These are phyloP conservation scores for Morella rubra DNA, from an alignment of 306 rosid genomes.

Conservation along the genomic window DNA sequence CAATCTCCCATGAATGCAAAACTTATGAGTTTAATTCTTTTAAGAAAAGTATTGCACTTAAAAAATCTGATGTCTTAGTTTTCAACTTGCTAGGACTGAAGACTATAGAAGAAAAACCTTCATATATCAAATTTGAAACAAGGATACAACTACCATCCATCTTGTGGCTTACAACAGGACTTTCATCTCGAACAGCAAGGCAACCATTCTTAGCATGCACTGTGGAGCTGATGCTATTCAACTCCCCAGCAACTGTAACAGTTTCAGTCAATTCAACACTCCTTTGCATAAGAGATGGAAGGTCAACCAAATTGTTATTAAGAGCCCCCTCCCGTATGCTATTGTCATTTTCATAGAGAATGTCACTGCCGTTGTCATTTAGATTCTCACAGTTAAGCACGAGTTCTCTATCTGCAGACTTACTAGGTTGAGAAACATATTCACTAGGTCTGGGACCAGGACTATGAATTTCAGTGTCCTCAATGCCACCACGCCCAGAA, in stretches of 20 bases:
- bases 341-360: slow-evolving; percentile 1
- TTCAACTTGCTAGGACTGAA: slow-evolving; percentile 2
- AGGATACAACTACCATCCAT: slow-evolving; percentile 53
- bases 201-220: slow-evolving; percentile 38
- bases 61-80: slow-evolving; percentile 1
- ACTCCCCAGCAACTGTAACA: slow-evolving; percentile 34
- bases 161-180: slow-evolving; percentile 31
- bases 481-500: slow-evolving; percentile 26
- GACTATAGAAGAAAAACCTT: slow-evolving; percentile 4
- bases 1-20: not conserved
- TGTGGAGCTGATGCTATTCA: slow-evolving; percentile 20
- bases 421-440: slow-evolving; percentile 24
- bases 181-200: slow-evolving; percentile 29
- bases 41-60: slow-evolving; percentile 5
- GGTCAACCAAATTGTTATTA: slow-evolving; percentile 26
- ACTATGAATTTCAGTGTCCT: slow-evolving; percentile 14
- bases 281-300: slow-evolving; percentile 32
- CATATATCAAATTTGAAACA: slow-evolving; percentile 16
- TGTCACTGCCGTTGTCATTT: slow-evolving; percentile 5
- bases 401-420: slow-evolving; percentile 26
- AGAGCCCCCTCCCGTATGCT: not conserved
- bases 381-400: slow-evolving; percentile 24
- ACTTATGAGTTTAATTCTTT: not conserved
- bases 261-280: slow-evolving; percentile 38
- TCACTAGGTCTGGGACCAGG: not conserved